Evolutionary conservation across 352 stramenopile genomes (phyloP).

Genomic region (Phytophthora melonis): DNA sequence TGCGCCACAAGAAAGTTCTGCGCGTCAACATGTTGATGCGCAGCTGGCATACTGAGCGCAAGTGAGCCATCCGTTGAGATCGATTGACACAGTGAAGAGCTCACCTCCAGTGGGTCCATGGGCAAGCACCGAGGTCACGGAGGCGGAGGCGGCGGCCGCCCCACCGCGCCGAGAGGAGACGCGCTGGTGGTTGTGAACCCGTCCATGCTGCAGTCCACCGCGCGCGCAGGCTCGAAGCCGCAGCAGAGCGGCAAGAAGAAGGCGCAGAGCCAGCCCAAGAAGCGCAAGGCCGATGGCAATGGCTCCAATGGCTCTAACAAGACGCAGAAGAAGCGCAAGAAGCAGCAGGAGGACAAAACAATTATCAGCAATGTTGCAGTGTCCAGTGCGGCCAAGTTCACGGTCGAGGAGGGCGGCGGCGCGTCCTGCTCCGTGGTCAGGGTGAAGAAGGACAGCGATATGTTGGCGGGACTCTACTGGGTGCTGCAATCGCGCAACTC

Average conservation of each 20-base stretch:
- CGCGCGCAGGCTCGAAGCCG: neutral
- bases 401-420: slow-evolving; percentile 21
- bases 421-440: slow-evolving; percentile 28
- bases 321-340: slow-evolving; percentile 18
- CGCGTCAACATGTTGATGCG: slow-evolving; percentile 35
- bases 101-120: slow-evolving; percentile 20
- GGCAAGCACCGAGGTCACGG: slow-evolving; percentile 34
- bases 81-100: slow-evolving; percentile 4
- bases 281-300: slow-evolving; percentile 14
- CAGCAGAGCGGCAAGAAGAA: slow-evolving; percentile 25
- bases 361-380: slow-evolving; percentile 33
- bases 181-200: slow-evolving; percentile 66
- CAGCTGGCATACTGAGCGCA: slow-evolving; percentile 4
- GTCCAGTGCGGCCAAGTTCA: slow-evolving; percentile 30
- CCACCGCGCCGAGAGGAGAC: slow-evolving; percentile 12
- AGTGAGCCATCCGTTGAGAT: slow-evolving; percentile 9
- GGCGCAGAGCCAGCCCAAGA: slow-evolving; percentile 20
- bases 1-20: slow-evolving; percentile 30
- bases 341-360: slow-evolving; percentile 1
- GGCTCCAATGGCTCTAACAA: neutral
- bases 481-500: slow-evolving; percentile 54
- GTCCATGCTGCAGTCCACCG: slow-evolving; percentile 35
- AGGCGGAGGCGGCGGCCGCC: slow-evolving; percentile 10
- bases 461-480: slow-evolving; percentile 67
- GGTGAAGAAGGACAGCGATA: slow-evolving; percentile 51